Evolutionary conservation across 129 eudicot species (phyloP).

Genomic region (Ambrosia trifida): DNA sequence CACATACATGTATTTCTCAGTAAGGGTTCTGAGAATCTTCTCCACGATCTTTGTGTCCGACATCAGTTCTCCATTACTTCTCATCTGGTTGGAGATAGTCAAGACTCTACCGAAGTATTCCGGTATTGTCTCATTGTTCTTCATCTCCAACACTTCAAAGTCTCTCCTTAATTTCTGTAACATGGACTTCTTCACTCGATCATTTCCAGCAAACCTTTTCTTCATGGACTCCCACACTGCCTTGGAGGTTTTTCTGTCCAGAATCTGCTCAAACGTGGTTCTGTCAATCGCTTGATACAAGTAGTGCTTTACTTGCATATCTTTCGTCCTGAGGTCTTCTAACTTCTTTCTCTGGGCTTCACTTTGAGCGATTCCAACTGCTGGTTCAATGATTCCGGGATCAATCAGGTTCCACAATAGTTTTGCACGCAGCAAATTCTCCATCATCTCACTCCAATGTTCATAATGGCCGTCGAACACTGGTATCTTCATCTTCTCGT

Average conservation of each 20-base stretch:
- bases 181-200: background rate
- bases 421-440: too few species aligned
- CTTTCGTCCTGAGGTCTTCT: background rate
- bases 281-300: background rate
- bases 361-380: background rate
- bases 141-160: background rate
- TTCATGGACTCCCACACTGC: background rate
- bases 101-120: constrained; percentile 8
- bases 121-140: background rate
- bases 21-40: background rate
- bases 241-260: background rate
- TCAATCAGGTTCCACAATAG: background rate
- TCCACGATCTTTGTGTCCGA: background rate
- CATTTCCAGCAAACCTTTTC: background rate
- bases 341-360: background rate
- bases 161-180: background rate
- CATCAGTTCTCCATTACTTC: background rate
- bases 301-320: background rate
- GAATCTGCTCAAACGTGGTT: background rate
- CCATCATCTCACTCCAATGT: too few species aligned
- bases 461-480: too few species aligned
- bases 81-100: background rate
- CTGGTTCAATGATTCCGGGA: background rate
- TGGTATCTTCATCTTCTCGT: too few species aligned
- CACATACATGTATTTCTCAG: background rate